Evolutionary conservation across 2,329 filamentous ascomycete genomes (phyloP), one percentile per base, ranked within the genome.

Genomic region (Penicillium sp.): DNA sequence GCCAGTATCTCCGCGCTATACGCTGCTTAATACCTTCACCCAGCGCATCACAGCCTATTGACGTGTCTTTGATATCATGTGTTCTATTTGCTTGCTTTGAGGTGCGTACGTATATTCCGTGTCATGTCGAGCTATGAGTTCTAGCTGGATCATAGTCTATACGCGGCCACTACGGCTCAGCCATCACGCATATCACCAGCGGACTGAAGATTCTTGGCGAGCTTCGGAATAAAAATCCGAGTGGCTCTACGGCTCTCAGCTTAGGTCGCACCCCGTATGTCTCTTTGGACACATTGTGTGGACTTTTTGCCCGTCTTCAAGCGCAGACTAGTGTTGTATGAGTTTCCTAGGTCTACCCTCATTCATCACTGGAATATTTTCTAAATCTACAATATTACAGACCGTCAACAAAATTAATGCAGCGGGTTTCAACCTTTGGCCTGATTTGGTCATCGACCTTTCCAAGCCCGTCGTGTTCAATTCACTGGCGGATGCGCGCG

Each of bases 31-130:
- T 51, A 48, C 42, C 53, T 21, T 37, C n/a, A 9, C 31, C 39
- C 1, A 29, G 19, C 19, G 23, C 16, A 19, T 45, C 50, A 10
- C 53, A 25, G 3, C 26, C 53, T 4, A 45, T n/a, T n/a, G 61
- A 59, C 46, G 61, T 66, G 0, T 66, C 59, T 26, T 48, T 64
- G 21, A 62, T 66, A 27, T 62, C 64, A 0, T 69, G 67, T 49
- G 62, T 70, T 13, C 54, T 71, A 7, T 67, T 70, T 26, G 59
- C 65, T 43, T 69, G 67, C 46, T 63, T 67, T 35, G 66, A 68
- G 53, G 66, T 68, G 43, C 23, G 33, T 50, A 11, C 29, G 4
- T 31, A 11, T 6, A 14, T 46, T 19, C n/a, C 27, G 7, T 25
- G 10, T 4, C 11, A 44, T 46, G n/a, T 19, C 23, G 47, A 31